Percentiles rank a stretch among this genome's conserved stretches.
phyloP scores from a whole-genome alignment of 495 filamentous ascomycete genomes.

The Lophium mytilinum region DNA sequence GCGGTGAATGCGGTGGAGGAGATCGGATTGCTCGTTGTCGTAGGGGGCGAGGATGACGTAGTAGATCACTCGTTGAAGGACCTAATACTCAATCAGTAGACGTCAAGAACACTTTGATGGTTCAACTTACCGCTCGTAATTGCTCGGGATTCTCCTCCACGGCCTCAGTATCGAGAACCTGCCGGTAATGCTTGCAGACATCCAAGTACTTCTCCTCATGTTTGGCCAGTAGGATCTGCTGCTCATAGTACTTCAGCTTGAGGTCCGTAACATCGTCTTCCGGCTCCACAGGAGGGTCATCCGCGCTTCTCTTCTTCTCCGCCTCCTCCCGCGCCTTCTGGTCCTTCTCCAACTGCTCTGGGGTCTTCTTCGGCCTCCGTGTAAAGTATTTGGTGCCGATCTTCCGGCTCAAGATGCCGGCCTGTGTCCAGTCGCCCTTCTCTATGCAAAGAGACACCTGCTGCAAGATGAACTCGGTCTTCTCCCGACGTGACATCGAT shows the following conservation, averaged over 20 bases:
- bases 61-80: constrained; percentile 88
- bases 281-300: constrained; percentile 66
- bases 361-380: constrained; percentile 79
- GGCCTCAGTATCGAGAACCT: constrained; percentile 89
- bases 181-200: constrained; percentile 92
- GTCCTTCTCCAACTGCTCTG: constrained; percentile 81
- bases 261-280: constrained; percentile 92
- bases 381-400: constrained; percentile 89
- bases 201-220: constrained; percentile 96
- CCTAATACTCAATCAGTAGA: constrained; percentile 42
- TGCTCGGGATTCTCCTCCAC: constrained; percentile 83
- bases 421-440: constrained; percentile 91
- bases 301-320: constrained; percentile 58
- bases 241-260: constrained; percentile 92
- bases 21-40: constrained; percentile 97
- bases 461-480: constrained; percentile 95
- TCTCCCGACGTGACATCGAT: constrained; percentile 93
- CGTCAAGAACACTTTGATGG: neutral
- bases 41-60: constrained; percentile 94
- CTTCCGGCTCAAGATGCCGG: constrained; percentile 87
- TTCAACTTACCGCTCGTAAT: constrained; percentile 64
- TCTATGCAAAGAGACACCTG: constrained; percentile 94
- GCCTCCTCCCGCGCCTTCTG: constrained; percentile 58
- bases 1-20: constrained; percentile 81
- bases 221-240: constrained; percentile 89